phyloP scores from a whole-genome alignment of 2,329 filamentous ascomycete genomes.

The Talaromyces funiculosus region DNA sequence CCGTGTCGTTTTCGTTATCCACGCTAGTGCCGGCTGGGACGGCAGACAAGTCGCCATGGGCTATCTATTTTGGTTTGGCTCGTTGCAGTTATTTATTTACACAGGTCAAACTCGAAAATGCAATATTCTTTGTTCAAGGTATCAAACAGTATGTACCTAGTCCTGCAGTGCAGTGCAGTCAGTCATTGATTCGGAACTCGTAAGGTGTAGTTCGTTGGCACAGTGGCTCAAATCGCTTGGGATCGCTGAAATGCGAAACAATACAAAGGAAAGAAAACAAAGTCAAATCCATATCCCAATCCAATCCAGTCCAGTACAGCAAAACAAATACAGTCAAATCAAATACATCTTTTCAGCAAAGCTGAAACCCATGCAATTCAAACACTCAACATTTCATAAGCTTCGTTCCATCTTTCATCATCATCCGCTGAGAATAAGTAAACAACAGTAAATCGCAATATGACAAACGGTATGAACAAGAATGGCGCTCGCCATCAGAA shows the following conservation, averaged over 20 bases:
- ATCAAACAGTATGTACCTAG: constrained; percentile 7
- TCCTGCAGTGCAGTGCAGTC: constrained; percentile 3
- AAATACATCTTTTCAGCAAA: constrained; percentile 16
- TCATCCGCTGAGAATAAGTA: constrained; percentile 23
- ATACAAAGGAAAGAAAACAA: constrained; percentile 6
- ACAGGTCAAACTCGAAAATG: not conserved
- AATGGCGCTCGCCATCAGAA: not conserved
- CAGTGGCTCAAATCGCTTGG: constrained; percentile 4
- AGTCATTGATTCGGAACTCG: not conserved
- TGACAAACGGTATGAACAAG: not conserved
- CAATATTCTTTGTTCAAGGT: constrained; percentile 9
- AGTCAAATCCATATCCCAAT: not conserved
- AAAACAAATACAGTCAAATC: constrained; percentile 8
- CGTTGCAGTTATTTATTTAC: not conserved
- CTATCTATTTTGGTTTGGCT: not conserved
- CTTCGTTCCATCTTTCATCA: constrained; percentile 40
- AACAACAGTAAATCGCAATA: constrained; percentile 12
- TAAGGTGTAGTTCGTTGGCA: not conserved
- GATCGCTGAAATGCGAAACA: constrained; percentile 13
- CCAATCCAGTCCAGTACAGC: not conserved
- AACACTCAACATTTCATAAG: constrained; percentile 31
- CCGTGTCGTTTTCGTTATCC: constrained; percentile 6
- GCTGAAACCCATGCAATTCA: constrained; percentile 10
- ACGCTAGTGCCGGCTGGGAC: not conserved
- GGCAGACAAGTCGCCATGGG: not conserved